Percentiles rank a stretch among this genome's conserved stretches.
Conservation (phyloP, 352 stramenopile species). For the Phytophthora tentaculata region DNA sequence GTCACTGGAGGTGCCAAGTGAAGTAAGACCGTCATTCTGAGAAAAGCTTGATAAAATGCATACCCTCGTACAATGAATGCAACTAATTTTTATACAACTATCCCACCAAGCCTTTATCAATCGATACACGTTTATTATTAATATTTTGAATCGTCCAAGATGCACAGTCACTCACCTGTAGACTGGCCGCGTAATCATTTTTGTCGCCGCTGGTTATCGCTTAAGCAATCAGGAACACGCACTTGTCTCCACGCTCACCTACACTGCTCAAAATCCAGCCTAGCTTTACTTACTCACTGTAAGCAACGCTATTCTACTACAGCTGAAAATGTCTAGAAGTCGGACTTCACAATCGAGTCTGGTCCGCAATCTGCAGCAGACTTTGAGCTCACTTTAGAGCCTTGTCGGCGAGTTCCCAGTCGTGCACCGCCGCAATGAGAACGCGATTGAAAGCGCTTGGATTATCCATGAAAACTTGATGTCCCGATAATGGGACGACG, state of each 20-base stretch:
- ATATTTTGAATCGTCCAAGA: too few species aligned
- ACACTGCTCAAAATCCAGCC: not conserved
- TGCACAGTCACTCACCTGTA: not conserved
- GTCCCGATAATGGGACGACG: constrained; percentile 59
- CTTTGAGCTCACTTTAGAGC: too few species aligned
- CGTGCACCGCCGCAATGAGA: constrained; percentile 39
- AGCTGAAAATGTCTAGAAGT: too few species aligned
- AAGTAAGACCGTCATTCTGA: constrained; percentile 17
- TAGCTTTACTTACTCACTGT: not conserved
- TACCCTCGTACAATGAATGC: not conserved
- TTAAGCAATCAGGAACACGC: constrained; percentile 14
- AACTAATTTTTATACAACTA: not conserved
- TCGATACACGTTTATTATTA: not conserved
- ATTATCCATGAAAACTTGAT: constrained; percentile 86
- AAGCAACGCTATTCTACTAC: too few species aligned
- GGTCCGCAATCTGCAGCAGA: not conserved
- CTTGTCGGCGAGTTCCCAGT: constrained; percentile 24
- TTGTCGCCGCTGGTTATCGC: not conserved
- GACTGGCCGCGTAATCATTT: constrained; percentile 3
- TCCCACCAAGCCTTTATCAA: not conserved
- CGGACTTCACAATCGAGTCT: not conserved
- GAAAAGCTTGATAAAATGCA: not conserved
- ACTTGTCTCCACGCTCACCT: not conserved
- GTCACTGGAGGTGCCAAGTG: not conserved
- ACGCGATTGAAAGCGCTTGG: constrained; percentile 65